A percentile compares a stretch with the other conserved stretches of the same genome.
phyloP scores from a whole-genome alignment of 768 basidiomycete genomes.

The Russula sp. region DNA sequence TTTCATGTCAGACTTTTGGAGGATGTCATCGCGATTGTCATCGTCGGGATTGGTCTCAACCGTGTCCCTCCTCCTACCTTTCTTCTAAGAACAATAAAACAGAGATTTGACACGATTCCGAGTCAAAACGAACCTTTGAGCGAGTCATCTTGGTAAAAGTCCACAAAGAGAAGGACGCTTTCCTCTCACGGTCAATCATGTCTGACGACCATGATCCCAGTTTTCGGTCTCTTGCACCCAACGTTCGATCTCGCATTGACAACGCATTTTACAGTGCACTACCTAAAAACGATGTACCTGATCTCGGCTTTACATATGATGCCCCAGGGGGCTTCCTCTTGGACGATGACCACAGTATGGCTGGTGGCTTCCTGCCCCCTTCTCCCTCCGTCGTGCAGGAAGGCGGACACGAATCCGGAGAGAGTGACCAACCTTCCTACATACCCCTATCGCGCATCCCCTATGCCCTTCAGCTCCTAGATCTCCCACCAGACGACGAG shows the following conservation, averaged over 20 bases:
- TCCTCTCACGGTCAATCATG: constrained; percentile 9
- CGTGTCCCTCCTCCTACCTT: not conserved
- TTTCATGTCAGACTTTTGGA: constrained; percentile 59
- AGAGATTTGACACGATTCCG: not conserved
- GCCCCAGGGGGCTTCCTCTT: constrained; percentile 34
- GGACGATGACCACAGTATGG: constrained; percentile 25
- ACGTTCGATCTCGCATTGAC: constrained; percentile 10
- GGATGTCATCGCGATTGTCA: constrained; percentile 43
- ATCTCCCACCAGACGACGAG: constrained; percentile 57
- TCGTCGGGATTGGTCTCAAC: constrained; percentile 21
- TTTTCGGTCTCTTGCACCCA: not conserved
- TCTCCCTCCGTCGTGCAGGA: not conserved
- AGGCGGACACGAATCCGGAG: not conserved
- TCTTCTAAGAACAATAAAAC: not conserved
- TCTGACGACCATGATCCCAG: not conserved
- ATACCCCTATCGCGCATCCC: constrained; percentile 57
- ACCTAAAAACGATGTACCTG: too few species aligned
- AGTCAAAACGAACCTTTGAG: constrained; percentile 8
- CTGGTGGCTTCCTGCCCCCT: constrained; percentile 30
- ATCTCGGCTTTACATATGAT: not conserved
- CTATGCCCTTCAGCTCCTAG: constrained; percentile 53
- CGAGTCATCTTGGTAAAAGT: constrained; percentile 3
- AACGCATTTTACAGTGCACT: constrained; percentile 11
- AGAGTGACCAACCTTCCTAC: constrained; percentile 25
- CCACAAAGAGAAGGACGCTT: not conserved